Conservation (phyloP, 768 basidiomycete genomes). For the Naematelia encephala region DNA sequence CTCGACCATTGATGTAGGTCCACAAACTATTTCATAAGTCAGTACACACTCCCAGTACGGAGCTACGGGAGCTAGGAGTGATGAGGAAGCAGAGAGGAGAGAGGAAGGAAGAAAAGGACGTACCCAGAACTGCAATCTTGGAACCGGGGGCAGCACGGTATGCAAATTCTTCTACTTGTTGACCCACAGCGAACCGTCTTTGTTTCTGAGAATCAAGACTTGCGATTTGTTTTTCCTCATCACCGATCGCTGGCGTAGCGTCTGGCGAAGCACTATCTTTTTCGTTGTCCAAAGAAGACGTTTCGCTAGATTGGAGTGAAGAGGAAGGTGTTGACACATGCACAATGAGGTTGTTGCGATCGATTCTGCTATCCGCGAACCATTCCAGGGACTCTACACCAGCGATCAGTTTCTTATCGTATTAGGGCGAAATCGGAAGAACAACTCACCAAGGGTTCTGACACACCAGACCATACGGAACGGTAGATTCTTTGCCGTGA, state of each 20-base stretch:
- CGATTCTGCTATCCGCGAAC: not conserved
- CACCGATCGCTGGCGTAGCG: not conserved
- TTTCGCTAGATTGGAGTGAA: not conserved
- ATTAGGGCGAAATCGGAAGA: no score
- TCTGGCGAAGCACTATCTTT: not conserved
- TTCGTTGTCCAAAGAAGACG: not conserved
- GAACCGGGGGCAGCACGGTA: no score
- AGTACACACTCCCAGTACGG: not conserved
- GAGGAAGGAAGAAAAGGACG: no score
- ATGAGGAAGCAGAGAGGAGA: not conserved
- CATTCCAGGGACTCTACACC: not conserved
- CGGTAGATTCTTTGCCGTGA: not conserved
- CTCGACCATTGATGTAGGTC: not conserved
- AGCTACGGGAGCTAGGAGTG: not conserved
- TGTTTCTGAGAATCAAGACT: no score
- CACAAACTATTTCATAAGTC: not conserved
- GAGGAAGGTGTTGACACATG: not conserved
- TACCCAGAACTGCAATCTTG: no score
- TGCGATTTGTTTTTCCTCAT: no score
- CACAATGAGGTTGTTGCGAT: not conserved
- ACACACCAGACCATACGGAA: slow-evolving; percentile 5
- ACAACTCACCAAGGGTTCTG: not conserved
- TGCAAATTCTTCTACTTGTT: no score
- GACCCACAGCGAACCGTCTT: no score
- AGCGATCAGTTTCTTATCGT: not conserved